Percentiles rank a stretch among this genome's conserved stretches.
Conservation (phyloP, 805 yeast genomes). For the Suhomyces emberorum region DNA sequence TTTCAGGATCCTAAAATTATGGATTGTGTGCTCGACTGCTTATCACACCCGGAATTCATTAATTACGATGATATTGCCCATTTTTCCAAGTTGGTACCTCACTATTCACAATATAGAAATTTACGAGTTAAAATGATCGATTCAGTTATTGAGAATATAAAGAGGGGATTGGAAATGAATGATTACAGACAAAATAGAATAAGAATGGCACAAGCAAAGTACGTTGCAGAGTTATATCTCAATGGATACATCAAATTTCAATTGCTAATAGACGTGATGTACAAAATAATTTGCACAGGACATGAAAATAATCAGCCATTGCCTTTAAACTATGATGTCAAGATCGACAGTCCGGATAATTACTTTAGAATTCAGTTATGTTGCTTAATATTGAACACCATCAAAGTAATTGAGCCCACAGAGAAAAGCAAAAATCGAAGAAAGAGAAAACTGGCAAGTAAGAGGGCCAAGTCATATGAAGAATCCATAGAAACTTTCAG, state of each 20-base stretch:
- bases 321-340: constrained; percentile 48
- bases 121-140: constrained; percentile 55
- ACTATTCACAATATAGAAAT: constrained; percentile 24
- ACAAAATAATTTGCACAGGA: constrained; percentile 60
- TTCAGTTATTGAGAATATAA: constrained; percentile 57
- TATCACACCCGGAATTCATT: constrained; percentile 59
- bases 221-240: constrained; percentile 57
- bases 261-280: constrained; percentile 50
- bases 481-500: constrained; percentile 10
- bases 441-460: constrained; percentile 1
- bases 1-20: constrained; percentile 41
- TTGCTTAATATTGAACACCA: constrained; percentile 23
- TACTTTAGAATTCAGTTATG: constrained; percentile 67
- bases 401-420: constrained; percentile 8
- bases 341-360: constrained; percentile 61
- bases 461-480: constrained; percentile 1
- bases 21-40: constrained; percentile 33
- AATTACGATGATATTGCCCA: constrained; percentile 52
- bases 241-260: constrained; percentile 42
- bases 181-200: constrained; percentile 57
- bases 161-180: constrained; percentile 62
- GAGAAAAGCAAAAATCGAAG: background rate
- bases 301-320: constrained; percentile 52
- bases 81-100: constrained; percentile 46
- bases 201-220: constrained; percentile 59